These are phyloP conservation scores for Fusarium domesticum DNA, from an alignment of 2,329 filamentous ascomycete genomes.

Conservation along the genomic window DNA sequence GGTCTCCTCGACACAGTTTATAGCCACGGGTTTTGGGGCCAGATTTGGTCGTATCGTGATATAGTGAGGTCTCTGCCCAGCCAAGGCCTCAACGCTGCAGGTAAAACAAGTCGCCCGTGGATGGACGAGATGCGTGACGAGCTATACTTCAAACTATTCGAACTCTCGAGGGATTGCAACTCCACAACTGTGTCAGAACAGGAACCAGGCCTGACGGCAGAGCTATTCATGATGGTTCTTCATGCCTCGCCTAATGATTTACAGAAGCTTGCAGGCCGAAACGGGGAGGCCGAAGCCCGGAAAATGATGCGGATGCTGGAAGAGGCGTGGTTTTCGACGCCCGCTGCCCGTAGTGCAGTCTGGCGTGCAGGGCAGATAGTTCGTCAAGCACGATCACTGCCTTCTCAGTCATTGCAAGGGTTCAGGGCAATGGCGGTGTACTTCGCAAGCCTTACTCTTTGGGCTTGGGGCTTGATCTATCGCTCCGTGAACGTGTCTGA, in stretches of 20 bases:
- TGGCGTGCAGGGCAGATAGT: slow-evolving; percentile 28
- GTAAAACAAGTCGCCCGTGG: slow-evolving; percentile 10
- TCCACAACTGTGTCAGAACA: slow-evolving; percentile 3
- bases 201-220: slow-evolving; percentile 20
- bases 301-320: slow-evolving; percentile 15
- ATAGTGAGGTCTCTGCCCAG: slow-evolving; percentile 12
- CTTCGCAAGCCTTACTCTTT: slow-evolving; percentile 22
- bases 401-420: slow-evolving; percentile 17
- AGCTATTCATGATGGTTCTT: slow-evolving; percentile 27
- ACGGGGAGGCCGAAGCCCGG: slow-evolving; percentile 22
- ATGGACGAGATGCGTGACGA: slow-evolving; percentile 24
- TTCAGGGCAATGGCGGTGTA: slow-evolving; percentile 27
- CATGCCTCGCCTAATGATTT: slow-evolving; percentile 24
- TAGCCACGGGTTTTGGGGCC: slow-evolving; percentile 25
- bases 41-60: slow-evolving; percentile 26
- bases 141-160: slow-evolving; percentile 18
- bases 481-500: slow-evolving; percentile 4
- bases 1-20: slow-evolving; percentile 18
- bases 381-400: slow-evolving; percentile 18
- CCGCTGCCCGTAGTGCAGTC: slow-evolving; percentile 22
- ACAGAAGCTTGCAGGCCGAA: slow-evolving; percentile 19
- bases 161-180: slow-evolving; percentile 17
- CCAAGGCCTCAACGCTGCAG: slow-evolving; percentile 2
- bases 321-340: slow-evolving; percentile 13
- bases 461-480: slow-evolving; percentile 20